A percentile compares a stretch with the other conserved stretches of the same genome.
These are phyloP conservation scores for Mimosa bimucronata DNA, from an alignment of 306 rosid species.

Conservation along the genomic window DNA sequence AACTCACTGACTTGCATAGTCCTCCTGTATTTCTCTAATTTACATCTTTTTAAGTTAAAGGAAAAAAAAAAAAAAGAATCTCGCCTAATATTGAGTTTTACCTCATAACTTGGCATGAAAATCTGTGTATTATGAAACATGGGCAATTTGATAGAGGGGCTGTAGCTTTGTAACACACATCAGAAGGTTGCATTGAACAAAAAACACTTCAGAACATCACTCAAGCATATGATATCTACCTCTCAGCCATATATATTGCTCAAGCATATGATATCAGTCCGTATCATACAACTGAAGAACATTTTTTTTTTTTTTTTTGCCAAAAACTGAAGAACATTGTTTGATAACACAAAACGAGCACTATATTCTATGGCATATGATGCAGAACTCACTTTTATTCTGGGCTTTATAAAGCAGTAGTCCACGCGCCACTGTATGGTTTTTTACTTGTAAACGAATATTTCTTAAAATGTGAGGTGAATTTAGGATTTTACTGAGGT, in stretches of 20 bases:
- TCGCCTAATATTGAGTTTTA: neutral
- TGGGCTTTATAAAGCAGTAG: neutral
- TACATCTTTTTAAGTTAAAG: neutral
- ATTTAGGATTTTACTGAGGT: slow-evolving; percentile 6
- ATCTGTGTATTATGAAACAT: neutral
- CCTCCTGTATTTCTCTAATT: slow-evolving; percentile 22
- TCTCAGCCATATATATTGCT: neutral
- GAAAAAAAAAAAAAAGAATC: neutral
- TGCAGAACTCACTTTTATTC: neutral
- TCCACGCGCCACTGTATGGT: too few relatives aligned
- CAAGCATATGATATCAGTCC: neutral
- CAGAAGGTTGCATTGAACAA: neutral
- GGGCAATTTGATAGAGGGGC: neutral
- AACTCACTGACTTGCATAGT: slow-evolving; percentile 12
- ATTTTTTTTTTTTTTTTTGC: too few relatives aligned
- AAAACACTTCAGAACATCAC: neutral
- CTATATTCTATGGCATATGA: neutral
- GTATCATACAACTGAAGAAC: neutral
- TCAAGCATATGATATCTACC: neutral
- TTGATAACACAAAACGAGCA: neutral
- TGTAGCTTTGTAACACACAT: neutral
- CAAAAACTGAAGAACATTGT: too few relatives aligned
- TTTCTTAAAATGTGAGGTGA: neutral
- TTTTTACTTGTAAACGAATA: neutral
- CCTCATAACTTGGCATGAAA: neutral